Evolutionary conservation across 2,329 filamentous ascomycete genomes (phyloP), one percentile per base, ranked within the genome.

Genomic region (Fusarium setosum): DNA sequence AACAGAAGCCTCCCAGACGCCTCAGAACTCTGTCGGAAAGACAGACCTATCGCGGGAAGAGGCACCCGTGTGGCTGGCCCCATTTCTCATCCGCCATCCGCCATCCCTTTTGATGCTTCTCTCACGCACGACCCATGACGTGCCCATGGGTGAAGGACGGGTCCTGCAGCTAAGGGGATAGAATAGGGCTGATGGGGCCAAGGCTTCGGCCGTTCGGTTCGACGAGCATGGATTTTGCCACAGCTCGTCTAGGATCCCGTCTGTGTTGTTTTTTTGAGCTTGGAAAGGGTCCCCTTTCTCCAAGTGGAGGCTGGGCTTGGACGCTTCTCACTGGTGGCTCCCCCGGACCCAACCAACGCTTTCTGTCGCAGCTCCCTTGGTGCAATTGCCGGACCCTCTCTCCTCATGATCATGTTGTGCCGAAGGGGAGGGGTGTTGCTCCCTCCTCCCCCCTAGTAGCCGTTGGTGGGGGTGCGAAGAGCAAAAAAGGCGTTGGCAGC

Each of bases 141-240:
- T 71, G 66, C 68, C 66, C 38, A 24, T 41, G 13, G n/a, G n/a
- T n/a, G n/a, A n/a, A n/a, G 18, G 18, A 51, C 61, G 45, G 63
- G 58, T 50, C 63, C 61, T 70, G 67, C 69, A 67, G 59, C 58
- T 38, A 53, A 71, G 70, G 69, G 62, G 59, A 31, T n/a, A 41
- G 59, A 61, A 68, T 72, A 72, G 69, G 69, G 69, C 69, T 72
- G 69, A 72, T 40, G 59, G 52, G n/a, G n/a, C n/a, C 50, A 60
- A 72, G 65, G 67, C 67, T 72, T 53, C 56, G 47, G 69, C 44
- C 59, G 45, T 68, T n/a, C 61, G 56, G 67, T 72, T 70, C 65
- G 65, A 69, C 54, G 38, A 23, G 41, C 24, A 29, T 35, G 37
- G 42, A 29, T 57, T 68, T 72, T 61, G 70, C 70, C 70, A 72